phyloP scores from a whole-genome alignment of 2,329 filamentous ascomycete genomes.

The Phaeosphaeria sp. region DNA sequence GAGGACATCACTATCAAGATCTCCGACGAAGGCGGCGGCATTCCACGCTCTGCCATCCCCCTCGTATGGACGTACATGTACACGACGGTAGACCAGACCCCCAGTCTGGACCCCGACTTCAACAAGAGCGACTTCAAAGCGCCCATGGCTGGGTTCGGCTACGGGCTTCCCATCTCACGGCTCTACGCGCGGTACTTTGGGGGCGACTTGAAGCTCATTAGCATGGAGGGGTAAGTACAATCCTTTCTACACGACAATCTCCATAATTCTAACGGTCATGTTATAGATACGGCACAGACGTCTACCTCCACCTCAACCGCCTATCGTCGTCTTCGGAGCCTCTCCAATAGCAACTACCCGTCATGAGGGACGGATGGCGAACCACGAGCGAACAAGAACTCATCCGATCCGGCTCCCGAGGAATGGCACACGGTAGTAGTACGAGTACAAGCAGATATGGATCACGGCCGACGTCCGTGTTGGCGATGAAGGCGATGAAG shows the following conservation, averaged over 20 bases:
- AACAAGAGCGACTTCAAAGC: conserved; percentile 99
- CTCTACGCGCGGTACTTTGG: conserved; percentile 97
- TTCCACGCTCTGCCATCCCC: conserved; percentile 89
- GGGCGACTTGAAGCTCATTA: conserved; percentile 95
- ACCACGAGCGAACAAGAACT: conserved; percentile 45
- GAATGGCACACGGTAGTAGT: conserved; percentile 72
- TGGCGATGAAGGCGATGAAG: conserved; percentile 62
- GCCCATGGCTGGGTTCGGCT: conserved; percentile 99
- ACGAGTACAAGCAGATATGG: conserved; percentile 19
- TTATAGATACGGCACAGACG: conserved; percentile 90
- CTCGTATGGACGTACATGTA: conserved; percentile 99
- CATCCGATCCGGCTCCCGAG: conserved; percentile 53
- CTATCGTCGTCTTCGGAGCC: conserved; percentile 95
- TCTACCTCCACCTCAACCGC: conserved; percentile 96
- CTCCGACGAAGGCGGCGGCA: conserved; percentile 94
- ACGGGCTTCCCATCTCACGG: conserved; percentile 90
- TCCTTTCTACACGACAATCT: neutral
- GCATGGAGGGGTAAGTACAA: conserved; percentile 90
- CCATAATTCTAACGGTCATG: conserved; percentile 29
- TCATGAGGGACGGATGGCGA: conserved; percentile 81
- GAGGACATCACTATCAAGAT: conserved; percentile 99
- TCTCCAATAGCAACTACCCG: conserved; percentile 88
- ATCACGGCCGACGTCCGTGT: conserved; percentile 42
- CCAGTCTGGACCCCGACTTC: conserved; percentile 94
- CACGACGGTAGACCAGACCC: conserved; percentile 95